Evolutionary conservation across 192 early-diverging fungal species (phyloP).

Genomic region (Gryganskiella cystojenkinii): DNA sequence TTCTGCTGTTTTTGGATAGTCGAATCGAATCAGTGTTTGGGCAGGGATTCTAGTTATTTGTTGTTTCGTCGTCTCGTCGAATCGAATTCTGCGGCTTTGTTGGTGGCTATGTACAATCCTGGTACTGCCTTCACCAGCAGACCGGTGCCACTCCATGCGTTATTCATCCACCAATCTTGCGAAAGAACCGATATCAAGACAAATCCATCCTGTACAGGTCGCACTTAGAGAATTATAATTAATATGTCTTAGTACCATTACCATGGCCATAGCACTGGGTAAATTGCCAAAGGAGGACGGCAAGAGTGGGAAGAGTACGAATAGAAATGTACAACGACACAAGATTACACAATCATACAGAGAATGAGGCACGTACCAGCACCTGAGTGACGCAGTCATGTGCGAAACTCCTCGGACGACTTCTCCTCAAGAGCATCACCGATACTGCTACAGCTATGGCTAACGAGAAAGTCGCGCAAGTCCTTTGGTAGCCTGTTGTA

Average conservation of each 20-base stretch:
- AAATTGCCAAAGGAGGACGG: constrained; percentile 10
- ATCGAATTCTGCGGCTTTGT: constrained; percentile 14
- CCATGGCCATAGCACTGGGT: not conserved
- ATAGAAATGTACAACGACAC: constrained; percentile 3
- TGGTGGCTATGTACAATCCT: constrained; percentile 15
- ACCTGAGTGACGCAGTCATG: too few relatives aligned
- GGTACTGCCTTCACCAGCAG: constrained; percentile 11
- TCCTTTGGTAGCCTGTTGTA: too few relatives aligned
- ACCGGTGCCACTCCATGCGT: constrained; percentile 12
- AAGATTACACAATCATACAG: too few relatives aligned
- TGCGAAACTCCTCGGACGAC: too few relatives aligned
- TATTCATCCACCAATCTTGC: constrained; percentile 19
- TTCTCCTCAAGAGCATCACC: too few relatives aligned
- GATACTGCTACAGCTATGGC: too few relatives aligned
- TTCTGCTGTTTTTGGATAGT: constrained; percentile 6
- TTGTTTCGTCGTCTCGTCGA: constrained; percentile 22
- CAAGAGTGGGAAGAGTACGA: not conserved
- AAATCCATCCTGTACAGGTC: constrained; percentile 10
- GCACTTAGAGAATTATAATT: not conserved
- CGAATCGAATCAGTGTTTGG: too few relatives aligned
- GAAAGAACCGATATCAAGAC: constrained; percentile 12
- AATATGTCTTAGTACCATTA: constrained; percentile 6
- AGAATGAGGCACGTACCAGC: too few relatives aligned
- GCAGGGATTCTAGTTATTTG: too few relatives aligned
- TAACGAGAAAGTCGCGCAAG: too few relatives aligned